Evolutionary conservation across 2,329 filamentous ascomycete genomes (phyloP), one percentile per base, ranked within the genome.

Genomic region (Talaromyces amestolkiae): DNA sequence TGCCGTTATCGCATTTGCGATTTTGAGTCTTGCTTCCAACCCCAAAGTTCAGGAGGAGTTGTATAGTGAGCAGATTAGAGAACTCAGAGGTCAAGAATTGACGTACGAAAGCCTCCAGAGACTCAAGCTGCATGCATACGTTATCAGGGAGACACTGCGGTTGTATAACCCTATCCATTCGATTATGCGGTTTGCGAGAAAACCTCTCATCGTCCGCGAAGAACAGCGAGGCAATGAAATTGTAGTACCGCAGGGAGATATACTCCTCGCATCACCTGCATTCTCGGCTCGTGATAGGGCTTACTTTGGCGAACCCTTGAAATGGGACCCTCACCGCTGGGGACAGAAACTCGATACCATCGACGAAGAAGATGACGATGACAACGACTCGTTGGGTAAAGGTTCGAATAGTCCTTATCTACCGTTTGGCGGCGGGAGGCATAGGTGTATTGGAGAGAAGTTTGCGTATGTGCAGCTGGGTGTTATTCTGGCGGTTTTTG

Each of bases 381-480:
- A 85, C 39, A 86, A 87, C 27, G 72, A 89, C 73, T 83, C 96
- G 60, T 91, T 97, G 70, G 93, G 88, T 84, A 97, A 97, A 84
- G 94, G 94, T 64, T 89, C 92, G 15, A 87, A 87, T 66, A 96
- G 91, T 61, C 93, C 94, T 0, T 98, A 97, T 77, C 86, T 98
- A 58, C 94, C 94, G 1, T 98, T 98, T 75, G 94, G 94, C 66
- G 94, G 93, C 35, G 94, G 94, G 49, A 85, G 94, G 70, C 94
- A 98, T 80, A 86, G 94, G 70, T 98, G 94, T 80, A 97, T 98
- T 74, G 94, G 94, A 70, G 94, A 98, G 84, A 92, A 97, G 74
- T 98, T 97, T 77, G 94, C 94, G 71, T 96, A 96, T 76, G 85
- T 96, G 65, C 94, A 98, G 81, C 83, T 98, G 68, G 90, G 93